Evolutionary conservation across 2,329 filamentous ascomycete species (phyloP).

Genomic region (Eurotiales sp.): DNA sequence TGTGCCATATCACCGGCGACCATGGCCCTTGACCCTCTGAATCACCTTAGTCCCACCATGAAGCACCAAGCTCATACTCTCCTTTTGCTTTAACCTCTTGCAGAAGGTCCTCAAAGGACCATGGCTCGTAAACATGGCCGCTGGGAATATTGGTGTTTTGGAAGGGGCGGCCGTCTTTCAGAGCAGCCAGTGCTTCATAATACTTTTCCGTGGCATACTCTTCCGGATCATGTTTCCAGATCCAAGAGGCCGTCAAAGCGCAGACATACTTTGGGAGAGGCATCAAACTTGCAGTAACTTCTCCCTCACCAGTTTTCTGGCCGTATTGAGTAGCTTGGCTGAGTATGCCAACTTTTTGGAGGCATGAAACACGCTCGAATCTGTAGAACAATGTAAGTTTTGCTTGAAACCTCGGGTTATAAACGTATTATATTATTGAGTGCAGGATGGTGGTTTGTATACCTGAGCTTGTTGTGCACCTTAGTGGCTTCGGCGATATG

Average conservation of each 20-base stretch:
- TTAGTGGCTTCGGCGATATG: conserved; percentile 7
- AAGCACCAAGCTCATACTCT: conserved; percentile 11
- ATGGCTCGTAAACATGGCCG: conserved; percentile 25
- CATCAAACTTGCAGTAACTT: neutral
- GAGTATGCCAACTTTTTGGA: conserved; percentile 11
- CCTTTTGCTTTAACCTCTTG: neutral
- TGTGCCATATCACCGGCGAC: too few relatives aligned
- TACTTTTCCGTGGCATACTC: conserved; percentile 27
- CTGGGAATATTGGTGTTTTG: conserved; percentile 28
- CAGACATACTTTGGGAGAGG: conserved; percentile 8
- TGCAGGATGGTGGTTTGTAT: neutral
- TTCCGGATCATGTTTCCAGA: conserved; percentile 19
- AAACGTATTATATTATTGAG: neutral
- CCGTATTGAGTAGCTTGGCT: conserved; percentile 13
- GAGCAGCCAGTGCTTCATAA: conserved; percentile 19
- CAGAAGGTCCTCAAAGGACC: conserved; percentile 24
- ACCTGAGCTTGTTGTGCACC: conserved; percentile 12
- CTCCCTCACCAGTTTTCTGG: neutral
- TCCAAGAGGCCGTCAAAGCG: conserved; percentile 16
- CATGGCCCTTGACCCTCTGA: too few relatives aligned
- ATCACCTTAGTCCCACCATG: conserved; percentile 4
- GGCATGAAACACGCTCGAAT: conserved; percentile 12
- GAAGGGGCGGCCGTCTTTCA: conserved; percentile 23
- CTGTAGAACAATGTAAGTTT: neutral
- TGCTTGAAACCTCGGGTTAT: too few relatives aligned